Evolutionary conservation across 2,329 filamentous ascomycete genomes (phyloP).

Genomic region (Verticillium dahliae): DNA sequence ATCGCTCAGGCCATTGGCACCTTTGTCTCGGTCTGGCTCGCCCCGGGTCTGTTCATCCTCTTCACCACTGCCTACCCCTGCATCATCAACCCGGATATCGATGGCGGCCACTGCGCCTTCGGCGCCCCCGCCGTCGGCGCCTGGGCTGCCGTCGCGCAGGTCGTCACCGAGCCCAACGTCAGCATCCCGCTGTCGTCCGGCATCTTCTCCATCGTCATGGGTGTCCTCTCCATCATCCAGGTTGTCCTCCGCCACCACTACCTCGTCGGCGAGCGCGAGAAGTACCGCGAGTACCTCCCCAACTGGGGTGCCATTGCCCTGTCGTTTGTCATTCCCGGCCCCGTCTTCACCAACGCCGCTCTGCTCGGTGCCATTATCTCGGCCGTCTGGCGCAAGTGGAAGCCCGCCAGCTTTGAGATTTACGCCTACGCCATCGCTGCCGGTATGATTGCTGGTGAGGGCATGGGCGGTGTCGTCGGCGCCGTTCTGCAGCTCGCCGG

Average conservation of each 20-base stretch:
- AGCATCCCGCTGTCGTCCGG: slow-evolving; percentile 47
- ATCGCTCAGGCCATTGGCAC: slow-evolving; percentile 51
- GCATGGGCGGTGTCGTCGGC: slow-evolving; percentile 52
- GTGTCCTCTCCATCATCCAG: slow-evolving; percentile 42
- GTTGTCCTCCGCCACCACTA: slow-evolving; percentile 49
- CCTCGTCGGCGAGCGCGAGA: slow-evolving; percentile 44
- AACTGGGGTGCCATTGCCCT: slow-evolving; percentile 58
- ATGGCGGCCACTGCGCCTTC: slow-evolving; percentile 41
- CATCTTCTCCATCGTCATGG: slow-evolving; percentile 52
- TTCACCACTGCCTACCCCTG: slow-evolving; percentile 58
- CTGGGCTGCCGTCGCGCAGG: slow-evolving; percentile 53
- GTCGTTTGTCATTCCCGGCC: slow-evolving; percentile 50
- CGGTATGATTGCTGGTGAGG: slow-evolving; percentile 57
- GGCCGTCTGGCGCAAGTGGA: slow-evolving; percentile 47
- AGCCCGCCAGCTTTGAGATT: slow-evolving; percentile 45
- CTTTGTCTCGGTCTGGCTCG: slow-evolving; percentile 52
- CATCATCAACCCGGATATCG: slow-evolving; percentile 40
- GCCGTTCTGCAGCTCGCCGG: slow-evolving; percentile 22
- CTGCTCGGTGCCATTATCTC: slow-evolving; percentile 46
- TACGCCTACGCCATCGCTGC: slow-evolving; percentile 54
- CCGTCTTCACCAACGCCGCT: slow-evolving; percentile 52
- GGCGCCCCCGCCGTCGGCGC: slow-evolving; percentile 50
- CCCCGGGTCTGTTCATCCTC: slow-evolving; percentile 54
- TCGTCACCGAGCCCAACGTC: slow-evolving; percentile 51
- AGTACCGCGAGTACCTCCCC: slow-evolving; percentile 48